Evolutionary conservation across 2,329 filamentous ascomycete species (phyloP).

Genomic region (Alternaria consortialis): DNA sequence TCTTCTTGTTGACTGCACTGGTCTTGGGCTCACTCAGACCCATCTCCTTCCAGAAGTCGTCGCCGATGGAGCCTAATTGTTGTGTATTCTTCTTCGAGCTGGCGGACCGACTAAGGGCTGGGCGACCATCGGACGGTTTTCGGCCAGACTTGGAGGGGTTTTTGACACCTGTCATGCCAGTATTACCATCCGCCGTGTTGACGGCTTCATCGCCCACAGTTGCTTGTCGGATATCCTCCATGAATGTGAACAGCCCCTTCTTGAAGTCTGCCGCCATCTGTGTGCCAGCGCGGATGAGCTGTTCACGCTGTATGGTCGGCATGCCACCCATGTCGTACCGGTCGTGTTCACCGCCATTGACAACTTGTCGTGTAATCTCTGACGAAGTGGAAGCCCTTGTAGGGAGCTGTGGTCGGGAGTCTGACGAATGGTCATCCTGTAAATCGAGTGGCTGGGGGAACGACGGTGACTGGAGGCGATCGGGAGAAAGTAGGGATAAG

Average conservation of each 20-base stretch:
- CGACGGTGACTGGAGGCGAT: conserved; percentile 48
- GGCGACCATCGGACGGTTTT: conserved; percentile 43
- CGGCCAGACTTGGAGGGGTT: conserved; percentile 37
- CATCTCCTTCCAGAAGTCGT: conserved; percentile 56
- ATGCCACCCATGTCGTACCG: conserved; percentile 44
- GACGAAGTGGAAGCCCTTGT: conserved; percentile 43
- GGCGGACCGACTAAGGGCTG: conserved; percentile 41
- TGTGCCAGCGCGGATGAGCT: conserved; percentile 61
- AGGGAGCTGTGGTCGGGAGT: conserved; percentile 22
- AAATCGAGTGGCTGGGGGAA: conserved; percentile 52
- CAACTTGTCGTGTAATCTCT: conserved; percentile 39
- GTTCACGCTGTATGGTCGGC: conserved; percentile 47
- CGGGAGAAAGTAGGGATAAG: conserved; percentile 82
- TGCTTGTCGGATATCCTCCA: conserved; percentile 93
- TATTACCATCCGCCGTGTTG: conserved; percentile 46
- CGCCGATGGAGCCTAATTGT: conserved; percentile 49
- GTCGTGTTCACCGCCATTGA: conserved; percentile 38
- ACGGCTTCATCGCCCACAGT: conserved; percentile 93
- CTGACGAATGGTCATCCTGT: conserved; percentile 34
- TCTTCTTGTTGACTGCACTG: conserved; percentile 49
- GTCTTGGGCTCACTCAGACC: conserved; percentile 52
- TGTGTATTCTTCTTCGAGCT: conserved; percentile 45
- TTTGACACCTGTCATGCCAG: conserved; percentile 41
- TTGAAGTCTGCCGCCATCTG: conserved; percentile 90
- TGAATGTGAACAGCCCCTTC: conserved; percentile 90